A percentile compares a stretch with the other conserved stretches of the same genome.
Conservation (phyloP, 305 asterid species). For the Fraxinus platypoda region DNA sequence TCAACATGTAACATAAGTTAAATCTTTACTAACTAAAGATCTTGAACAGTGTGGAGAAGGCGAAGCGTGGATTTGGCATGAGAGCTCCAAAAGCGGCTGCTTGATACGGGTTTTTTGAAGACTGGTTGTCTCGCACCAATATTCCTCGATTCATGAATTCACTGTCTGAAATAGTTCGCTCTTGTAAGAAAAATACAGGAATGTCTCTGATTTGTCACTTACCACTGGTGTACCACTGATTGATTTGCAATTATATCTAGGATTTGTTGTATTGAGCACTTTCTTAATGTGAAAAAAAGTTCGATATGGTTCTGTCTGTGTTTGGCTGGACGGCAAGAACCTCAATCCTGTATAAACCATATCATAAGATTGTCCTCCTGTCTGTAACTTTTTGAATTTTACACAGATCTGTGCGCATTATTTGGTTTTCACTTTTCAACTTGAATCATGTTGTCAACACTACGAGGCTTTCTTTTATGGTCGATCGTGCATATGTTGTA, state of each 20-base stretch:
- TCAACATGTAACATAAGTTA: background rate
- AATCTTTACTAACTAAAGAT: conserved; percentile 19
- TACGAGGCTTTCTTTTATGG: background rate
- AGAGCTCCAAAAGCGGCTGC: conserved; percentile 50
- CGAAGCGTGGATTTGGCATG: conserved; percentile 90
- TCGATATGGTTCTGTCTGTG: background rate
- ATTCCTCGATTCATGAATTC: background rate
- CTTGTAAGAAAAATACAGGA: background rate
- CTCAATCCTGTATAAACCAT: background rate
- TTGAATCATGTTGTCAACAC: background rate
- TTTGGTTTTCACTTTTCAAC: background rate
- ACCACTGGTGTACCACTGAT: background rate
- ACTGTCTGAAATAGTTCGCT: background rate
- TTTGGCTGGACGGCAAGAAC: background rate
- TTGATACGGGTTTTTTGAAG: conserved; percentile 14
- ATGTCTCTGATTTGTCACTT: background rate
- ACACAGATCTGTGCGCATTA: background rate
- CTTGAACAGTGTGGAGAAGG: conserved; percentile 69
- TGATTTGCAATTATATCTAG: background rate
- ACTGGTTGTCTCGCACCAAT: background rate
- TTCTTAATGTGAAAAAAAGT: background rate
- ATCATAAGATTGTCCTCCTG: background rate
- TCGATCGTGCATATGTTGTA: background rate
- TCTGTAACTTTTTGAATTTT: background rate
- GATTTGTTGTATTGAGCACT: background rate